Evolutionary conservation across 148 eudicot species (phyloP).

Genomic region (Rhododendron williamsianum): DNA sequence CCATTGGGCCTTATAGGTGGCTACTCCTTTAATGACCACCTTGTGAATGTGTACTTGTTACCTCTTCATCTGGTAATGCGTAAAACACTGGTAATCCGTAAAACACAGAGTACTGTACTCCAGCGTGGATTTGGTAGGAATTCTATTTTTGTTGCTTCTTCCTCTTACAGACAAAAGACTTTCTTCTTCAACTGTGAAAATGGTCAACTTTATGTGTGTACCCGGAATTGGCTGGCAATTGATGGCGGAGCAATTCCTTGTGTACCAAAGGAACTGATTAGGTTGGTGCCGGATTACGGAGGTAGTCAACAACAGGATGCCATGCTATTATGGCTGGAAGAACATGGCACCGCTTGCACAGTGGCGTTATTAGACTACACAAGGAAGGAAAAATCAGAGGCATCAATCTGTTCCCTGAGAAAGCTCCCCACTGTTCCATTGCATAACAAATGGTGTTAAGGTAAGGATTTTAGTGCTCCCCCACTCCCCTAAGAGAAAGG

Average conservation of each 20-base stretch:
- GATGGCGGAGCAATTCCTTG: conserved; percentile 80
- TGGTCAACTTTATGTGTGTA: conserved; percentile 76
- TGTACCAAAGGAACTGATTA: conserved; percentile 57
- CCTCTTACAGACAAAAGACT: conserved; percentile 28
- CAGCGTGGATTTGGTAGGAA: conserved; percentile 29
- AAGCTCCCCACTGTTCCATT: conserved; percentile 57
- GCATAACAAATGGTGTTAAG: conserved; percentile 91
- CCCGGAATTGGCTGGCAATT: conserved; percentile 34
- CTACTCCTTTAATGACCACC: conserved; percentile 47
- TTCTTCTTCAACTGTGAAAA: conserved; percentile 61
- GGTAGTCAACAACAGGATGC: conserved; percentile 54
- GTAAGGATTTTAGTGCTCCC: conserved; percentile 22
- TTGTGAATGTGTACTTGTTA: conserved; percentile 60
- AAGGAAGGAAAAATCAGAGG: conserved; percentile 39
- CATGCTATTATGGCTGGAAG: conserved; percentile 87
- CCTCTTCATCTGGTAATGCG: conserved; percentile 32
- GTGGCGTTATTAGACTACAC: conserved; percentile 54
- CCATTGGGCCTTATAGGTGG: conserved; percentile 82
- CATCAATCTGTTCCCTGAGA: conserved; percentile 66
- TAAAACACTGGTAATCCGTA: not conserved
- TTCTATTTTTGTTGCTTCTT: conserved; percentile 55
- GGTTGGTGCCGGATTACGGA: conserved; percentile 20
- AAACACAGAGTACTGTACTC: conserved; percentile 25
- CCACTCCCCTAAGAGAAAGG: no score
- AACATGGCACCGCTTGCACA: conserved; percentile 73